phyloP scores from a whole-genome alignment of 2,329 filamentous ascomycete genomes.

The Trichoderma breve region DNA sequence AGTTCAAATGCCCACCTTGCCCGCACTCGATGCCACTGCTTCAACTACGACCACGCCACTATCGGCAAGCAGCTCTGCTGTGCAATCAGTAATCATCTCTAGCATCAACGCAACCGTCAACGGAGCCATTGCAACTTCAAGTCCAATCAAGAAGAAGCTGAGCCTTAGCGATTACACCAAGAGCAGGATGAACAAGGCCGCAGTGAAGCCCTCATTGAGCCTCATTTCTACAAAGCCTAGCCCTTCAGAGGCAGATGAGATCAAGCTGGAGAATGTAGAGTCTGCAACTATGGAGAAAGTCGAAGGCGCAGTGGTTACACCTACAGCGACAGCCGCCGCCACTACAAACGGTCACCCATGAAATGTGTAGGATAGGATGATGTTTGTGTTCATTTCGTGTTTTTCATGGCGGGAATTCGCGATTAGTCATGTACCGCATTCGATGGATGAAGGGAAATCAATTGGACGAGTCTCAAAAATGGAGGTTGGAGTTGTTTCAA shows the following conservation, averaged over 20 bases:
- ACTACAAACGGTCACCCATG: constrained; percentile 30
- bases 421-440: constrained; percentile 21
- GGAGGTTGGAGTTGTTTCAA: constrained; percentile 29
- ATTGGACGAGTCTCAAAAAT: constrained; percentile 27
- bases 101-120: constrained; percentile 43
- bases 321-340: constrained; percentile 25
- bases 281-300: constrained; percentile 31
- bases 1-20: constrained; percentile 58
- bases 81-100: constrained; percentile 53
- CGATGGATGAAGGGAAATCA: constrained; percentile 22
- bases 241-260: constrained; percentile 37
- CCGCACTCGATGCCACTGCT: constrained; percentile 45
- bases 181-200: constrained; percentile 56
- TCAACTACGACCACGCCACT: constrained; percentile 45
- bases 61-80: constrained; percentile 42
- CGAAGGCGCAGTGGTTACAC: constrained; percentile 27
- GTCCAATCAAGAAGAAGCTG: constrained; percentile 65
- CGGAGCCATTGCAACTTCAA: constrained; percentile 48
- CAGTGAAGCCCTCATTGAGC: constrained; percentile 36
- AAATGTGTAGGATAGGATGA: constrained; percentile 24
- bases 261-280: constrained; percentile 38
- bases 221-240: constrained; percentile 33
- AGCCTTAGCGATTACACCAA: constrained; percentile 65
- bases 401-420: background rate
- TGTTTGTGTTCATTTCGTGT: constrained; percentile 27